phyloP scores from a whole-genome alignment of 495 filamentous ascomycete genomes.

The Hypoxylon intermedium region DNA sequence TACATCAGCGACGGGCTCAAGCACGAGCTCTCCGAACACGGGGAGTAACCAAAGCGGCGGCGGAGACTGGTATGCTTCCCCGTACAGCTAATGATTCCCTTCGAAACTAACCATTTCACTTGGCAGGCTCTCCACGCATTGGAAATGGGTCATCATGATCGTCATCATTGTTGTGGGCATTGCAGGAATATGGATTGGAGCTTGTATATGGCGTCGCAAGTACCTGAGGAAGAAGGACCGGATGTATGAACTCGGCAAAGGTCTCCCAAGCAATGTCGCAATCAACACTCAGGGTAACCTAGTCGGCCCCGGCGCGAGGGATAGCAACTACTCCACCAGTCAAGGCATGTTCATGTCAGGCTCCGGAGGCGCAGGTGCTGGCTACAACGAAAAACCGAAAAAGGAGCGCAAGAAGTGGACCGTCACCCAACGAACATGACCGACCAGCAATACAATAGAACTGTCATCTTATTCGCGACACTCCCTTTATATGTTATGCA shows the following conservation, averaged over 20 bases:
- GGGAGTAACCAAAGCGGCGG: slow-evolving; percentile 21
- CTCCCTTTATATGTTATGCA: slow-evolving; percentile 8
- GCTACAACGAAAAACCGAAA: slow-evolving; percentile 37
- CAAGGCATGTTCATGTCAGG: slow-evolving; percentile 43
- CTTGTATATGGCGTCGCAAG: slow-evolving; percentile 58
- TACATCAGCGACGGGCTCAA: slow-evolving; percentile 28
- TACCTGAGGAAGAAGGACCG: slow-evolving; percentile 61
- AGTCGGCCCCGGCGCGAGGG: slow-evolving; percentile 39
- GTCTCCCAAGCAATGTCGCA: slow-evolving; percentile 41
- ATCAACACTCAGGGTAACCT: slow-evolving; percentile 45
- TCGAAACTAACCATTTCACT: slow-evolving; percentile 9
- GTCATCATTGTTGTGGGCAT: slow-evolving; percentile 60
- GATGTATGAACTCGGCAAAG: slow-evolving; percentile 55
- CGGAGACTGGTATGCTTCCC: slow-evolving; percentile 40
- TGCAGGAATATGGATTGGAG: slow-evolving; percentile 59
- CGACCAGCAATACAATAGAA: background rate
- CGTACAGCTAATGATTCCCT: background rate
- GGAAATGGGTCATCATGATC: slow-evolving; percentile 64
- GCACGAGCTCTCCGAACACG: slow-evolving; percentile 23
- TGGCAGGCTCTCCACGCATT: slow-evolving; percentile 57
- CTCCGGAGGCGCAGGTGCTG: slow-evolving; percentile 14
- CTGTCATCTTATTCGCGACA: slow-evolving; percentile 11
- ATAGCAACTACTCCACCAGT: slow-evolving; percentile 32
- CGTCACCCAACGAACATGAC: slow-evolving; percentile 46
- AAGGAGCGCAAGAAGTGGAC: slow-evolving; percentile 54